Conservation (phyloP, 257 asterid genomes). For the Solanum paucissectum region DNA sequence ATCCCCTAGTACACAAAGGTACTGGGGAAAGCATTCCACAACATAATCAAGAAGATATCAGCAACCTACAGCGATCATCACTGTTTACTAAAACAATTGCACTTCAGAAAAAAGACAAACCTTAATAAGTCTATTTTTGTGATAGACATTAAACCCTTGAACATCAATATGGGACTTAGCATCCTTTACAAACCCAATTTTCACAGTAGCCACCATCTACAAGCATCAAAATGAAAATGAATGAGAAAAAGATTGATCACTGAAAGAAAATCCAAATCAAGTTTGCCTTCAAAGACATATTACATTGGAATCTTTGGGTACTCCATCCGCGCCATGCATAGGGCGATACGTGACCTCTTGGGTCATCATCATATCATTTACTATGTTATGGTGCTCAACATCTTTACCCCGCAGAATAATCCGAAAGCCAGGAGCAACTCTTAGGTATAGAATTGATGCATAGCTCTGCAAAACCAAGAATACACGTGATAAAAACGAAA, state of each 20-base stretch:
- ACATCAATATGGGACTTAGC: conserved; percentile 91
- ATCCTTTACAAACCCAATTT: conserved; percentile 96
- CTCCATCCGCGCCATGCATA: conserved; percentile 64
- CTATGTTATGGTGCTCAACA: conserved; percentile 89
- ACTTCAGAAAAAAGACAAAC: conserved; percentile 20
- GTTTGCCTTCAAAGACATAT: conserved; percentile 1
- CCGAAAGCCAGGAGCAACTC: conserved; percentile 72
- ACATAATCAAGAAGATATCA: background rate
- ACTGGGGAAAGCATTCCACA: background rate
- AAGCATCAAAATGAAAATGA: conserved; percentile 2
- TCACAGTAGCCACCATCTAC: conserved; percentile 82
- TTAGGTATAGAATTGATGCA: conserved; percentile 89
- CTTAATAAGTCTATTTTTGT: conserved; percentile 95
- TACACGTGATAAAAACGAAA: background rate
- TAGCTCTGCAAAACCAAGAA: conserved; percentile 57
- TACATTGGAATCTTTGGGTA: conserved; percentile 57
- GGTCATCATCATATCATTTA: conserved; percentile 98
- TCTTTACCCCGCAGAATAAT: conserved; percentile 90
- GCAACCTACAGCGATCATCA: background rate
- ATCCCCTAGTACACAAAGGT: background rate
- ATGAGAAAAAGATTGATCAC: background rate
- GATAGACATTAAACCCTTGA: conserved; percentile 96
- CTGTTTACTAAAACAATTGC: background rate
- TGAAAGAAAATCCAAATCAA: background rate
- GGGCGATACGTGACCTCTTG: conserved; percentile 89